A percentile compares a stretch with the other conserved stretches of the same genome.
Conservation (phyloP, 2,329 filamentous ascomycete genomes). For the Penicillium sp. region DNA sequence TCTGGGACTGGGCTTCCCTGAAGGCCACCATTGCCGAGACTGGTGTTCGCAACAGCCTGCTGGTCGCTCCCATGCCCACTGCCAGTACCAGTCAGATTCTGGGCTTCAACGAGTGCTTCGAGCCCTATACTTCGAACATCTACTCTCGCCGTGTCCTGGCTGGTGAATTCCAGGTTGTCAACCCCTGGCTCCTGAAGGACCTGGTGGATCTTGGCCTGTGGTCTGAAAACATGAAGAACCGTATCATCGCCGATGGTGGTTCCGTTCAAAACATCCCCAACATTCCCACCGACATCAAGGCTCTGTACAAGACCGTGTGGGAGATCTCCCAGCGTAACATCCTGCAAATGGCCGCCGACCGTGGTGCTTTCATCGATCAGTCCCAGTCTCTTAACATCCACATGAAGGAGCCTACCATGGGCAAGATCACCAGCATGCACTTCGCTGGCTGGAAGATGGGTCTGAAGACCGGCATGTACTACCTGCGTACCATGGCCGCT, state of each 20-base stretch:
- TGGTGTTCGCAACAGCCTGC: slow-evolving; percentile 90
- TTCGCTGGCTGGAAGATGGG: slow-evolving; percentile 99
- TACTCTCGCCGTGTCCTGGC: slow-evolving; percentile 97
- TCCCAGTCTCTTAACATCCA: slow-evolving; percentile 99
- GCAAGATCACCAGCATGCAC: slow-evolving; percentile 99
- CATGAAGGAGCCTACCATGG: slow-evolving; percentile 99
- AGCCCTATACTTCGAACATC: slow-evolving; percentile 99
- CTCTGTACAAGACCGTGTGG: slow-evolving; percentile 99
- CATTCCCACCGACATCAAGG: slow-evolving; percentile 93
- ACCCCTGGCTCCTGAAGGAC: slow-evolving; percentile 97
- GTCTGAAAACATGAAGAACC: slow-evolving; percentile 99
- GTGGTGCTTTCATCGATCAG: slow-evolving; percentile 98
- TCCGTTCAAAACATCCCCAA: slow-evolving; percentile 97
- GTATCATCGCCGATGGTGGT: slow-evolving; percentile 94
- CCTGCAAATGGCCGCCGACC: slow-evolving; percentile 96
- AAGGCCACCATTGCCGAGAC: slow-evolving; percentile 90
- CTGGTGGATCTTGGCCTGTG: slow-evolving; percentile 96
- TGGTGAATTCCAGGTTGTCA: slow-evolving; percentile 98
- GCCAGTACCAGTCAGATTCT: slow-evolving; percentile 96
- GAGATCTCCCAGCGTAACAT: slow-evolving; percentile 96
- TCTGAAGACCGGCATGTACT: slow-evolving; percentile 99
- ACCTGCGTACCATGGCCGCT: slow-evolving; percentile 95
- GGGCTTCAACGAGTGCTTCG: slow-evolving; percentile 99
- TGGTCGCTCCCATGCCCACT: slow-evolving; percentile 96
- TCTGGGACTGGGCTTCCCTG: slow-evolving; percentile 93